phyloP scores from a whole-genome alignment of 1,284 basidiomycete genomes.

The Pyrrhoderma lamaoense region DNA sequence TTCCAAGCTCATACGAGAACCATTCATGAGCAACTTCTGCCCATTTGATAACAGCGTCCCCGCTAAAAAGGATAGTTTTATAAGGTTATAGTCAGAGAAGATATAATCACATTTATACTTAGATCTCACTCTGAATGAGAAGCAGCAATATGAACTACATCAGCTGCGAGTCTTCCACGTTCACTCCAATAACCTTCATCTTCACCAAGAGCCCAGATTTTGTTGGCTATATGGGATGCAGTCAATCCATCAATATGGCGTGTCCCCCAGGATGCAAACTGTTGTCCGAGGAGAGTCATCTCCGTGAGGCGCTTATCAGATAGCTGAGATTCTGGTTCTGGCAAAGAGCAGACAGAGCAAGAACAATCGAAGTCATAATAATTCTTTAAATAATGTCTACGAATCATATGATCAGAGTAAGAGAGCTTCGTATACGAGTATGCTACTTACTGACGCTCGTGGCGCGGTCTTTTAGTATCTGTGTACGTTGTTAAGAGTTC shows the following conservation, averaged over 20 bases:
- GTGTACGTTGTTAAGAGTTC: conserved; percentile 56
- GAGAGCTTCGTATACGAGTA: background rate
- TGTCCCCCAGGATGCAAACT: conserved; percentile 41
- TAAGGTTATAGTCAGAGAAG: background rate
- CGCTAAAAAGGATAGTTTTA: conserved; percentile 28
- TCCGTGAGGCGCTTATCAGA: conserved; percentile 43
- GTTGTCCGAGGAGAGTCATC: conserved; percentile 38
- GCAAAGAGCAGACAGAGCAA: conserved; percentile 49
- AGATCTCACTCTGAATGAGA: conserved; percentile 51
- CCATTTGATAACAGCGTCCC: conserved; percentile 39
- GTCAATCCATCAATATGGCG: conserved; percentile 37
- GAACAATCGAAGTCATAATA: conserved; percentile 52
- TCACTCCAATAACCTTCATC: conserved; percentile 59
- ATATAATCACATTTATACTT: conserved; percentile 1
- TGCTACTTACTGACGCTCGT: conserved; percentile 39
- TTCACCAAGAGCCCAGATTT: conserved; percentile 49
- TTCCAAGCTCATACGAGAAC: conserved; percentile 49
- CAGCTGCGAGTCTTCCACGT: conserved; percentile 51
- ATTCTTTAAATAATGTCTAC: conserved; percentile 38
- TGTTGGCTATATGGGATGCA: conserved; percentile 38
- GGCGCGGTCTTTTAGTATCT: conserved; percentile 44
- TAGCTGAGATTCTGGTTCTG: conserved; percentile 35
- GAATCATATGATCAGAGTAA: background rate
- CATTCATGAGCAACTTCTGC: conserved; percentile 40
- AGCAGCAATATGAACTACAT: conserved; percentile 49